These are phyloP conservation scores for Pyrenophora graminea DNA, from an alignment of 2,329 filamentous ascomycete species.

Conservation along the genomic window DNA sequence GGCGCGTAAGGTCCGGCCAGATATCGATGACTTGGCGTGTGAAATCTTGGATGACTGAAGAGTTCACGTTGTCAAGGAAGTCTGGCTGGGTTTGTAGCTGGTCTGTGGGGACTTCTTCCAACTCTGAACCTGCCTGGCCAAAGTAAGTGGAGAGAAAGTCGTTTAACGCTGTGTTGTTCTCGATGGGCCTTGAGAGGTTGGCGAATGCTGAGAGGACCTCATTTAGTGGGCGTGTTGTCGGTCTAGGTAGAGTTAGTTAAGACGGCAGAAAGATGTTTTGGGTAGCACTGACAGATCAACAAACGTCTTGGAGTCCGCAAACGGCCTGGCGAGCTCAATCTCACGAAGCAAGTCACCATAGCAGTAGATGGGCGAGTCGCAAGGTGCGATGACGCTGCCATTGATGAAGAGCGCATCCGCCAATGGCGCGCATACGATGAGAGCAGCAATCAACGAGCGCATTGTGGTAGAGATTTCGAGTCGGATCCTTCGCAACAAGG, in stretches of 20 bases:
- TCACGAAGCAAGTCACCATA: constrained; percentile 66
- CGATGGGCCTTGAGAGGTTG: constrained; percentile 62
- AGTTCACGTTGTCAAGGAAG: constrained; percentile 62
- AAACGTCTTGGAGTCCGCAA: constrained; percentile 71
- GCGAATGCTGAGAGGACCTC: constrained; percentile 66
- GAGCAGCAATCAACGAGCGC: constrained; percentile 14
- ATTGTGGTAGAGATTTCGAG: constrained; percentile 14
- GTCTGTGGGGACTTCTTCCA: constrained; percentile 58
- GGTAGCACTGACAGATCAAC: constrained; percentile 55
- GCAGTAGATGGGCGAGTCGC: constrained; percentile 70
- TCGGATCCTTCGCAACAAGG: constrained; percentile 7
- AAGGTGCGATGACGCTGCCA: constrained; percentile 65
- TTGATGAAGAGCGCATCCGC: constrained; percentile 60
- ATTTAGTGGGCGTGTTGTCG: constrained; percentile 62
- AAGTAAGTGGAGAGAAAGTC: constrained; percentile 68
- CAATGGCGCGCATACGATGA: constrained; percentile 30
- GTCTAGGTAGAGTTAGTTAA: constrained; percentile 49
- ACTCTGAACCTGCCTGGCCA: constrained; percentile 65
- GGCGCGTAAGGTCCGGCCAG: constrained; percentile 69
- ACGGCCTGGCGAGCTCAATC: constrained; percentile 66
- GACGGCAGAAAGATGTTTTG: neutral
- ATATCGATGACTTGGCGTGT: constrained; percentile 67
- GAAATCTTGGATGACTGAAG: constrained; percentile 64
- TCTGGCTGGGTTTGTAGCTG: constrained; percentile 60
- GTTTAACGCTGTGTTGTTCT: constrained; percentile 65